Base-by-base conservation (phyloP, 2,329 filamentous ascomycete genomes). In the Ramularia endophylla region DNA sequence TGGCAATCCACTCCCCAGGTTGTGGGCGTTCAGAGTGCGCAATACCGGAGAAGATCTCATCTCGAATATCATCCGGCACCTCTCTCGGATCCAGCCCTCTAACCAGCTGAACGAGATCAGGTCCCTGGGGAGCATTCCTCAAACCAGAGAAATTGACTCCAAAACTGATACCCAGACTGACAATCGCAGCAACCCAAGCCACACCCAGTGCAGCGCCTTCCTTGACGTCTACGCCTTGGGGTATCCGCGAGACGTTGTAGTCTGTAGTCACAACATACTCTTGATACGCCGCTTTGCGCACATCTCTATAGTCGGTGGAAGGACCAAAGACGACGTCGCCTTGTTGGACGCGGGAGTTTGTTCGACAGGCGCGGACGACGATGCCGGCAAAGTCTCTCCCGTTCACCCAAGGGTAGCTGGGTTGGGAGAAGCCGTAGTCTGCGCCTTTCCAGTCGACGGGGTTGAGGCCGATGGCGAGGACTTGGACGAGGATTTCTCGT, bases 391-490 rank as follows among this genome's bases (percentile, higher is more conserved):
- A 66, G 53, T 88, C 84, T 27, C 82, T 73, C 1, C 83, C 82
- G 19, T 81, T 78, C 19, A 86, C 74, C 62, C 80, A 85, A 2
- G 83, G 83, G 8, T 85, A 68, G 8, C 69, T 67, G 0, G 83
- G 82, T 35, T 86, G 77, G 22, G 77, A 80, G 56, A 85, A 87
- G 47, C 80, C 80, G 56, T 75, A 87, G 54, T 83, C 83, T 8
- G 81, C 83, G 25, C 19, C 54, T 66, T 85, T 85, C 79, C 79
- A 85, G 58, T 86, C 85, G 41, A 88, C 83, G 0, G 85, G 85
- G 53, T 88, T 88, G 27, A 88, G 64, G 0, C 84, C 83, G 52
- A 86, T 80, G 9, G 76, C 75, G 27, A 73, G 66, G 1, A 79
- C 68, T 56, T 74, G 75, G n/a, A 86, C 73, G 4, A 86, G 64